Evolutionary conservation across 768 basidiomycete genomes (phyloP), one percentile per base, ranked within the genome.

Genomic region (Lentinula sp.): DNA sequence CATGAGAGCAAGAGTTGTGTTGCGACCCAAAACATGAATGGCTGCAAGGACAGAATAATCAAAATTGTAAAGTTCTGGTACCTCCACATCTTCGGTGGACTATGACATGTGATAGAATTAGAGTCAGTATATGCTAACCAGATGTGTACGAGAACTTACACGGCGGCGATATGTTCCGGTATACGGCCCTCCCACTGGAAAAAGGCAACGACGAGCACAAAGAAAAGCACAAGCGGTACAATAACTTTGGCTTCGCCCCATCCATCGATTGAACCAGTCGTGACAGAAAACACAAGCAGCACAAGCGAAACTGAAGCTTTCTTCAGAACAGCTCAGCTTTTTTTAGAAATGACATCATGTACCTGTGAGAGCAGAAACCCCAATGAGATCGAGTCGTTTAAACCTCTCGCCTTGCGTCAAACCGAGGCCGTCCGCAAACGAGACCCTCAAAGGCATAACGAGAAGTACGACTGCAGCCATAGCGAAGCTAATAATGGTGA

Each of bases 141-240:
- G 18, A n/a, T 15, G 4, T 40, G 1, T 9, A 51, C 55, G 16
- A n/a, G 10, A 13, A 65, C 76, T 46, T 64, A 79, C 78, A 81
- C 66, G 4, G 77, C 75, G 10, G 84, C 82, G 5, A 65, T 67
- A 11, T 78, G 69, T 15, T 65, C 64, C 2, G 76, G 78, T 13
- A 82, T 67, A 0, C 64, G 48, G 8, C 75, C 69, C 64, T 85
- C 83, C 76, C 78, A 84, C 55, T 75, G 70, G 69, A 86, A 81
- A 72, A 86, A 86, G 1, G 57, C 68, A 31, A 69, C 64, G 40
- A 70, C 65, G 10, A 80, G 62, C 8, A 76, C 37, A 61, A 81
- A 66, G 4, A 83, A 78, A 37, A 84, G 64, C 9, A 82, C 67
- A 42, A 86, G 70, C 0, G 80, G 77, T 4, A 70, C 73, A 53